A percentile compares a stretch with the other conserved stretches of the same genome.
These are phyloP conservation scores for Chlamydomonas sphaeroides DNA, from an alignment of 139 green algal genomes.

Conservation along the genomic window DNA sequence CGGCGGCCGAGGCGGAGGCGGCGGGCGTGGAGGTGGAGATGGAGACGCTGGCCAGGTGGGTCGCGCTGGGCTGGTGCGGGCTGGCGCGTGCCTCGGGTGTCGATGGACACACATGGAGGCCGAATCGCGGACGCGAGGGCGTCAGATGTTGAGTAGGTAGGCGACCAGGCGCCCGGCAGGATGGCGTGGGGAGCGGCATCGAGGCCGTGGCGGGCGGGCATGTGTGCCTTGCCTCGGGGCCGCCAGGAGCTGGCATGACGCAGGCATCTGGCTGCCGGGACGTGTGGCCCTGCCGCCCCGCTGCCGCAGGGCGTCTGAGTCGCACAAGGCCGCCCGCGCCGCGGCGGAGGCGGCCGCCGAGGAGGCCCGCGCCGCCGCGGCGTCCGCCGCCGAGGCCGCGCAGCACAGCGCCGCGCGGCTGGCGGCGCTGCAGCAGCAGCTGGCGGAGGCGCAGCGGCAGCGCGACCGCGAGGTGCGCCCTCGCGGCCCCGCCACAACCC, in stretches of 20 bases:
- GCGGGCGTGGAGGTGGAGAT: conserved; percentile 23
- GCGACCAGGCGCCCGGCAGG: no score
- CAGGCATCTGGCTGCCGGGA: neutral
- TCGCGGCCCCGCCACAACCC: no score
- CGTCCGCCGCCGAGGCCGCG: neutral
- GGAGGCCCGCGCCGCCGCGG: conserved; percentile 17
- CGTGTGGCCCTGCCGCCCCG: no score
- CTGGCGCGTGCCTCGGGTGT: no score
- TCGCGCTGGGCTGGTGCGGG: no score
- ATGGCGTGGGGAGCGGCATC: no score
- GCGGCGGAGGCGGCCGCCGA: conserved; percentile 21
- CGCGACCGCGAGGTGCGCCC: neutral
- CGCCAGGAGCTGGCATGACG: neutral
- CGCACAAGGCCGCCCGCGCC: conserved; percentile 27
- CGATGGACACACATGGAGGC: no score
- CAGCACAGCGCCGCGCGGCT: conserved; percentile 3
- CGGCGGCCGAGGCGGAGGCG: neutral
- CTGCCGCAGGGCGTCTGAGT: conserved; percentile 13
- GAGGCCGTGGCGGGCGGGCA: no score
- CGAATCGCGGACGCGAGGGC: no score
- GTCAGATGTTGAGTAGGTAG: no score
- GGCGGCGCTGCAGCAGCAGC: neutral
- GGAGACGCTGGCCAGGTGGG: neutral
- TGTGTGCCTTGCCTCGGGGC: neutral
- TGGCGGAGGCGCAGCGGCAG: neutral